A percentile compares a stretch with the other conserved stretches of the same genome.
Evolutionary conservation across 345 rosid genomes (phyloP).

Genomic region (Eucalyptus erythrocorys): DNA sequence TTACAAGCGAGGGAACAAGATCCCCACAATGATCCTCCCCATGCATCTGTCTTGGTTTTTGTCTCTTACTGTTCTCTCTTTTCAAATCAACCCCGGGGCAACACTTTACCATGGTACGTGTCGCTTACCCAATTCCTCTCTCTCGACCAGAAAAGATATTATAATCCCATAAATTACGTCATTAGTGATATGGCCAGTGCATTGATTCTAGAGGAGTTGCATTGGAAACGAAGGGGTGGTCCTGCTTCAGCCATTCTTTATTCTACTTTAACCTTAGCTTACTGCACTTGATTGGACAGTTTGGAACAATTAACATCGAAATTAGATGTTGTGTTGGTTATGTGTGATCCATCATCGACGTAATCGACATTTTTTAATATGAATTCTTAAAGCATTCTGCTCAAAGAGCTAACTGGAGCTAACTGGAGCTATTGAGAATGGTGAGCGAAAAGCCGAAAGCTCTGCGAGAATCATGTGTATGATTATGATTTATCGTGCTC

Average conservation of each 20-base stretch:
- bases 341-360: constrained; percentile 12
- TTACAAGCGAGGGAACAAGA: constrained; percentile 36
- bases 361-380: constrained; percentile 1
- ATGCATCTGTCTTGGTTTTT: constrained; percentile 47
- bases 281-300: constrained; percentile 1
- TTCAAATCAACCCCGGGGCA: neutral
- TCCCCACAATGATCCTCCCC: constrained; percentile 24
- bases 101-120: constrained; percentile 17
- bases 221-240: constrained; percentile 13
- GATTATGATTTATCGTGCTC: constrained; percentile 2
- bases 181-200: neutral
- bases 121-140: constrained; percentile 9
- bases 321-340: neutral
- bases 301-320: neutral
- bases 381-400: neutral
- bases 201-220: neutral
- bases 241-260: constrained; percentile 7
- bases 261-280: neutral
- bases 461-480: constrained; percentile 31
- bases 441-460: constrained; percentile 36
- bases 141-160: neutral
- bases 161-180: neutral
- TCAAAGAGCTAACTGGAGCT: neutral
- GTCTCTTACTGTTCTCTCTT: constrained; percentile 28
- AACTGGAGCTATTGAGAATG: neutral